phyloP scores from a whole-genome alignment of 257 asterid species.

The Plantago elongata region DNA sequence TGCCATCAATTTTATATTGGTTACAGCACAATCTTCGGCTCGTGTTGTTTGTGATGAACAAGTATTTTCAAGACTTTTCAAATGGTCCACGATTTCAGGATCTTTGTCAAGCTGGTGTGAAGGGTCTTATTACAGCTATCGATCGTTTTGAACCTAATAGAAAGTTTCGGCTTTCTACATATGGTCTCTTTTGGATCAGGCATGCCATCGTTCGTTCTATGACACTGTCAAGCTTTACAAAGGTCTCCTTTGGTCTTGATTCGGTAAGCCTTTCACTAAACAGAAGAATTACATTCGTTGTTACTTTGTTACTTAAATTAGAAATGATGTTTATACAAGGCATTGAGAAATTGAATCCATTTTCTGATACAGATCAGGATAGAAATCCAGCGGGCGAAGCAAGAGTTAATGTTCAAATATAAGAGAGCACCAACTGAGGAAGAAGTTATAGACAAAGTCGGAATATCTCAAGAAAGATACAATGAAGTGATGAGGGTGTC shows the following conservation, averaged over 20 bases:
- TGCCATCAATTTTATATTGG: constrained; percentile 20
- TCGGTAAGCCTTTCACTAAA: constrained; percentile 49
- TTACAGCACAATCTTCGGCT: constrained; percentile 95
- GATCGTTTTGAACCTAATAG: constrained; percentile 89
- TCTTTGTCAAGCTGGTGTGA: constrained; percentile 95
- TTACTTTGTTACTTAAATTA: background rate
- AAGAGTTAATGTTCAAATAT: constrained; percentile 58
- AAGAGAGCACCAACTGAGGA: constrained; percentile 60
- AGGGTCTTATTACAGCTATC: constrained; percentile 83
- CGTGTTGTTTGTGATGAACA: constrained; percentile 83
- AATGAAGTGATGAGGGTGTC: constrained; percentile 71
- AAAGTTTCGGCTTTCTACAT: constrained; percentile 67
- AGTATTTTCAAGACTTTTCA: constrained; percentile 77
- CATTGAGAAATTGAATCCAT: constrained; percentile 3
- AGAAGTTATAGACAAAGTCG: constrained; percentile 55
- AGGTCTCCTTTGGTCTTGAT: constrained; percentile 89
- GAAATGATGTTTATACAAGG: background rate
- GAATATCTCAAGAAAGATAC: constrained; percentile 70
- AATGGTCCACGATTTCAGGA: constrained; percentile 80
- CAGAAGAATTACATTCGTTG: background rate
- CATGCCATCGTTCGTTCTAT: constrained; percentile 83
- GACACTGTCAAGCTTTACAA: constrained; percentile 89
- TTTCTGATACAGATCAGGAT: constrained; percentile 50
- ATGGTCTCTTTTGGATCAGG: constrained; percentile 91
- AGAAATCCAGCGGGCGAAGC: constrained; percentile 65